Conservation (phyloP, 495 filamentous ascomycete genomes). For the Aspergillus avenaceus region DNA sequence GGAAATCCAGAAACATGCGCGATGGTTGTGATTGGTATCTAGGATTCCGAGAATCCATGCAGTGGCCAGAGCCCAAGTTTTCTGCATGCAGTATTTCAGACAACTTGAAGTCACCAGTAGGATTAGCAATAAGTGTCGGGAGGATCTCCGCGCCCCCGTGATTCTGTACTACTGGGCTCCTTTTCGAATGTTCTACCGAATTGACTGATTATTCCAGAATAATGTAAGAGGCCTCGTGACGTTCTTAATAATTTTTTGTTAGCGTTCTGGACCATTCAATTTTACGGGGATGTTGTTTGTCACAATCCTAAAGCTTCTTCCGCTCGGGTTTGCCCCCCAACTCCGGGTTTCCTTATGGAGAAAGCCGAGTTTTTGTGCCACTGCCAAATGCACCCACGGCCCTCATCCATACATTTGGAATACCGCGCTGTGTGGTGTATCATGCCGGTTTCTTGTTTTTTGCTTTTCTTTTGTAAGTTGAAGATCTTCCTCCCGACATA, state of each 20-base stretch:
- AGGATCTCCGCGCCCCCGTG: neutral
- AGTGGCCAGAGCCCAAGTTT: too few species aligned
- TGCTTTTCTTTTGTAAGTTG: neutral
- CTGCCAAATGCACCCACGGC: neutral
- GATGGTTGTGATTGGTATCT: too few species aligned
- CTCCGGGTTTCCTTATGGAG: constrained; percentile 2
- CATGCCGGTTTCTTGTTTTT: neutral
- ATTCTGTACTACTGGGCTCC: neutral
- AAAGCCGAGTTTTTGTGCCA: constrained; percentile 4
- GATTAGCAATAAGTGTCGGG: neutral
- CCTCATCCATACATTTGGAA: neutral
- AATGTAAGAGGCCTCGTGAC: neutral
- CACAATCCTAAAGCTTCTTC: neutral
- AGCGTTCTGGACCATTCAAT: neutral
- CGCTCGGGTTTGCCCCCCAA: neutral
- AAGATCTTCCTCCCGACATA: neutral
- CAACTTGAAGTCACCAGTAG: neutral
- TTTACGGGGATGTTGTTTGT: too few species aligned
- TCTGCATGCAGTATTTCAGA: neutral
- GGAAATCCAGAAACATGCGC: too few species aligned
- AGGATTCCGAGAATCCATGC: too few species aligned
- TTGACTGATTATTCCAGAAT: neutral
- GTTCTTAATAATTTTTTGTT: neutral
- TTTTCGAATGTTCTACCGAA: neutral
- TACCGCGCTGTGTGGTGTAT: neutral